Conservation (phyloP, 2,329 filamentous ascomycete species). For the Mycocentrospora acerina region DNA sequence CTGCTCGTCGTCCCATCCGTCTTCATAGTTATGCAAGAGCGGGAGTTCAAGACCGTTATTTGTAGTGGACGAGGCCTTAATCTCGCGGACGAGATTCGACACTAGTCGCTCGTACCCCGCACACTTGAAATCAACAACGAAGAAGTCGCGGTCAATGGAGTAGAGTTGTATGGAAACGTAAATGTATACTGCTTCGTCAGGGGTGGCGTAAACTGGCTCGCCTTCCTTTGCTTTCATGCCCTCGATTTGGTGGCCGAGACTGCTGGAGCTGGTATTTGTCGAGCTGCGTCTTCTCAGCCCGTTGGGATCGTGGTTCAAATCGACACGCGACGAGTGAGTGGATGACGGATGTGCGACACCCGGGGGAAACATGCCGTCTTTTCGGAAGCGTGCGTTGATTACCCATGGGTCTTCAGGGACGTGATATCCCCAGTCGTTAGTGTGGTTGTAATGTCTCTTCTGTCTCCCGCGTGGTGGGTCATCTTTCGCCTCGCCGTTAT, state of each 20-base stretch:
- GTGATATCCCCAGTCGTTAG: constrained; percentile 66
- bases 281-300: constrained; percentile 31
- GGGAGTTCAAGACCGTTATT: constrained; percentile 17
- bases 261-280: constrained; percentile 34
- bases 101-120: constrained; percentile 92
- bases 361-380: constrained; percentile 69
- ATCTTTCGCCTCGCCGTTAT: constrained; percentile 24
- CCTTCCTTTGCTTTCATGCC: constrained; percentile 20
- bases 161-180: constrained; percentile 79
- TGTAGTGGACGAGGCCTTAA: constrained; percentile 28
- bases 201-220: constrained; percentile 22
- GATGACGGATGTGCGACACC: constrained; percentile 52
- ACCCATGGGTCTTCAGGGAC: constrained; percentile 96
- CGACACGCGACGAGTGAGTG: constrained; percentile 51
- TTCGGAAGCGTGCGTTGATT: constrained; percentile 85
- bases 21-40: constrained; percentile 19
- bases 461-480: constrained; percentile 36
- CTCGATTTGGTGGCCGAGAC: constrained; percentile 33
- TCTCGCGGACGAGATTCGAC: constrained; percentile 43
- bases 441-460: constrained; percentile 46
- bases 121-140: constrained; percentile 98
- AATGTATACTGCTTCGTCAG: constrained; percentile 76
- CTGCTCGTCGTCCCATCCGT: constrained; percentile 38
- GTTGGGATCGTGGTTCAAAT: constrained; percentile 43
- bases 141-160: constrained; percentile 81